Conservation (phyloP, 208 protist genomes). For the Leishmania aethiopica region DNA sequence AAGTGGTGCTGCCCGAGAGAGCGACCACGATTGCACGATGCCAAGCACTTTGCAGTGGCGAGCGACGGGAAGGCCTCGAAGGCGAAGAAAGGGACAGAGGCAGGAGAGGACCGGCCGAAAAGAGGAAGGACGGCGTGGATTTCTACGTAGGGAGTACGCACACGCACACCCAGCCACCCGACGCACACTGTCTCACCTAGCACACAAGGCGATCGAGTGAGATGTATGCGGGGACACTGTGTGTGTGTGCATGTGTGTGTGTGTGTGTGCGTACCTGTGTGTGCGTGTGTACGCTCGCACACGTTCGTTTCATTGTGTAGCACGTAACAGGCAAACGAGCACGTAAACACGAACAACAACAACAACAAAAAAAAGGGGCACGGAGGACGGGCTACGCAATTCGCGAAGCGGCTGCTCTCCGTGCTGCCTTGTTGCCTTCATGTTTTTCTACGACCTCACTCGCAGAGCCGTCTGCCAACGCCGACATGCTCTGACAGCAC, state of each 20-base stretch:
- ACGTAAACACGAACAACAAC: neutral
- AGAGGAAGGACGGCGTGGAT: neutral
- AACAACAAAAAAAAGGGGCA: neutral
- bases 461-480: neutral
- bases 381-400: neutral
- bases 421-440: neutral
- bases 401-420: neutral
- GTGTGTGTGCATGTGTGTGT: neutral
- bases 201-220: neutral
- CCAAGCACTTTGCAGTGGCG: neutral
- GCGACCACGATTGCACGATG: neutral
- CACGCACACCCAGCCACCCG: neutral
- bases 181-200: neutral
- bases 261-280: conserved; percentile 5
- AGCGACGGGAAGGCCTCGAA: neutral
- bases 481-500: neutral
- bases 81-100: neutral
- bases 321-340: neutral
- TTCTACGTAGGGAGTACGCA: neutral
- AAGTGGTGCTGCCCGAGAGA: neutral
- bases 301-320: neutral
- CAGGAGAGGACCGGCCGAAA: neutral
- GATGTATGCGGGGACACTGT: neutral
- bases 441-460: neutral
- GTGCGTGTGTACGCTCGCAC: neutral